Evolutionary conservation across 805 yeast genomes (phyloP), one percentile per base, ranked within the genome.

Genomic region (Lachancea cidri): DNA sequence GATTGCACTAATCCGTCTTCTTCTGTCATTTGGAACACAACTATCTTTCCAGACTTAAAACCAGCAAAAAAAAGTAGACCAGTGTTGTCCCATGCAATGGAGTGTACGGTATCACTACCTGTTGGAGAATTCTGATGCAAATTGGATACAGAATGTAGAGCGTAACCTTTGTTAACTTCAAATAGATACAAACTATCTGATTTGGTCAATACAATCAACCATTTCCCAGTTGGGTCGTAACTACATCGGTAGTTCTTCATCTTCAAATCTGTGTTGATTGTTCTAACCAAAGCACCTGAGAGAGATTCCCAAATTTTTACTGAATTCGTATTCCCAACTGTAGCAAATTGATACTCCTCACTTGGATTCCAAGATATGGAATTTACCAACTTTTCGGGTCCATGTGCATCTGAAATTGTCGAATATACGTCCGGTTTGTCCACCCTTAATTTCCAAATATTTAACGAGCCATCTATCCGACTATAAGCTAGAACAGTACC

Each of bases 161-260:
- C 46, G 44, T 65, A 67, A 41, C 64, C 62, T 3, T 58, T 49
- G 8, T 39, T 39, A 1, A 64, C 66, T 20, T 67, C 60, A 36
- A 65, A 65, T 3, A 77, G 44, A 6, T 52, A 44, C 1, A 79
- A 35, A 3, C 55, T 57, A 15, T 70, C 67, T 19, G 61, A 60
- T 38, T 68, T 56, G 19, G 74, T 72, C 2, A 68, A 68, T 11
- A 69, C 75, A 2, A 69, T 62, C 24, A 81, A 48, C 47, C 66
- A 59, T 24, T 60, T 59, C 0, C 83, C 81, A 50, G 71, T 76
- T 3, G 67, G 61, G 13, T 75, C 70, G 52, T 66, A 78, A 32
- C 47, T 39, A 16, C 61, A 55, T 32, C 43, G 49, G 17, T 43
- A 46, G 14, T 55, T 43, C 35, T 48, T 56, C 5, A 43, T 29